Conservation (phyloP, 2,329 filamentous ascomycete species). For the Ascochyta koolunga region DNA sequence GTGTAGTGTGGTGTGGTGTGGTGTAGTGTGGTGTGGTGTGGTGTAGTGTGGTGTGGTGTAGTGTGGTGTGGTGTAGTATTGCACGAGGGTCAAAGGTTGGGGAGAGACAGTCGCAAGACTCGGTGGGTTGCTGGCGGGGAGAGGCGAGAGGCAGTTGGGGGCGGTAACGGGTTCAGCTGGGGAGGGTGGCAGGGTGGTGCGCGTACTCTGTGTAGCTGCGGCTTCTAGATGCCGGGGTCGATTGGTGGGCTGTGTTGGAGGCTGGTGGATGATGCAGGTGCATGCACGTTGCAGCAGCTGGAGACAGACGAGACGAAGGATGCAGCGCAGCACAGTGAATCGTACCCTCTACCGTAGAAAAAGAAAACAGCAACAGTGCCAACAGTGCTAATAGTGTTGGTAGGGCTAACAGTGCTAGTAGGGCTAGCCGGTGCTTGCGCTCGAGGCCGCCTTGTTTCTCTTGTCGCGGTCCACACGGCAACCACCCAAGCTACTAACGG, state of each 20-base stretch:
- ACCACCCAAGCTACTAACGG: slow-evolving; percentile 10
- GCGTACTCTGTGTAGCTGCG: slow-evolving; percentile 16
- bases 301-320: not conserved
- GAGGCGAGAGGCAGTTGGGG: not conserved
- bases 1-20: not conserved
- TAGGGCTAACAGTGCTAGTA: no score
- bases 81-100: not conserved
- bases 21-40: slow-evolving; percentile 3
- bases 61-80: not conserved
- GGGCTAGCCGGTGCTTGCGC: not conserved
- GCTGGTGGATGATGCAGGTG: not conserved
- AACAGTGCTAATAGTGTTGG: no score
- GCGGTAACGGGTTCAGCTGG: not conserved
- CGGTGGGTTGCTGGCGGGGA: not conserved
- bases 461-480: slow-evolving; percentile 16
- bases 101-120: not conserved
- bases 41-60: not conserved
- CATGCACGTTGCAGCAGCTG: not conserved
- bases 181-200: not conserved
- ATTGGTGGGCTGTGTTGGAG: not conserved
- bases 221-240: slow-evolving; percentile 9
- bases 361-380: no score
- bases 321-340: not conserved
- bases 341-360: no score
- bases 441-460: not conserved